A percentile compares a stretch with the other conserved stretches of the same genome.
These are phyloP conservation scores for Euptelea pleiosperma DNA, from an alignment of 164 flowering plant species.

Conservation along the genomic window DNA sequence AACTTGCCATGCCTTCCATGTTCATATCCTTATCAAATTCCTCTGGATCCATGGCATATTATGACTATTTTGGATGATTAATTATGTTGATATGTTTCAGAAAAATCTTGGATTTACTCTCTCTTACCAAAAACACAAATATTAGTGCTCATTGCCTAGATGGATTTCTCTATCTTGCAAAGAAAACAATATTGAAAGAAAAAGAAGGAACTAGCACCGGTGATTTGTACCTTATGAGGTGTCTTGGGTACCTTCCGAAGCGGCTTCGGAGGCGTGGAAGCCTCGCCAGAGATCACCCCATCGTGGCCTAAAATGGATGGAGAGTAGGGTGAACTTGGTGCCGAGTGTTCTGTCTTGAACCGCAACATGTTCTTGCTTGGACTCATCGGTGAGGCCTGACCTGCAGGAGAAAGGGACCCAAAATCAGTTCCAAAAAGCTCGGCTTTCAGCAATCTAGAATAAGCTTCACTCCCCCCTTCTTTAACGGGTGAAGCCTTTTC, in stretches of 20 bases:
- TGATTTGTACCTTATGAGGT: conserved; percentile 71
- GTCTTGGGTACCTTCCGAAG: conserved; percentile 90
- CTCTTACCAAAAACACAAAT: too few relatives aligned
- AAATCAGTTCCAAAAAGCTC: conserved; percentile 93
- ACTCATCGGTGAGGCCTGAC: conserved; percentile 65
- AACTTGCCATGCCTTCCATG: too few relatives aligned
- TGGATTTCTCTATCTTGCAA: too few relatives aligned
- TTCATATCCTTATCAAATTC: too few relatives aligned
- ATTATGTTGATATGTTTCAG: too few relatives aligned
- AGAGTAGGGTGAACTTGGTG: conserved; percentile 69
- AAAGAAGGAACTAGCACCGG: too few relatives aligned
- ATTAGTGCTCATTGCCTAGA: too few relatives aligned
- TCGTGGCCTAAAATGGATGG: conserved; percentile 61
- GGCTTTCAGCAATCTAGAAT: conserved; percentile 59
- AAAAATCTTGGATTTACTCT: too few relatives aligned
- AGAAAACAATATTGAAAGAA: too few relatives aligned
- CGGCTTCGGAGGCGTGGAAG: conserved; percentile 75
- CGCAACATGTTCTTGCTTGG: conserved; percentile 86
- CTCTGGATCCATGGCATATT: too few relatives aligned
- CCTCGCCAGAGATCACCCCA: conserved; percentile 41
- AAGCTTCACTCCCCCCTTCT: conserved; percentile 80
- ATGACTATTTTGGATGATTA: too few relatives aligned
- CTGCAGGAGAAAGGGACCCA: conserved; percentile 69
- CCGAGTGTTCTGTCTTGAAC: conserved; percentile 77
- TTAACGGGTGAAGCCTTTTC: conserved; percentile 82